Conservation (phyloP, 176 grass and related monocot genomes). For the Juncus inflexus region DNA sequence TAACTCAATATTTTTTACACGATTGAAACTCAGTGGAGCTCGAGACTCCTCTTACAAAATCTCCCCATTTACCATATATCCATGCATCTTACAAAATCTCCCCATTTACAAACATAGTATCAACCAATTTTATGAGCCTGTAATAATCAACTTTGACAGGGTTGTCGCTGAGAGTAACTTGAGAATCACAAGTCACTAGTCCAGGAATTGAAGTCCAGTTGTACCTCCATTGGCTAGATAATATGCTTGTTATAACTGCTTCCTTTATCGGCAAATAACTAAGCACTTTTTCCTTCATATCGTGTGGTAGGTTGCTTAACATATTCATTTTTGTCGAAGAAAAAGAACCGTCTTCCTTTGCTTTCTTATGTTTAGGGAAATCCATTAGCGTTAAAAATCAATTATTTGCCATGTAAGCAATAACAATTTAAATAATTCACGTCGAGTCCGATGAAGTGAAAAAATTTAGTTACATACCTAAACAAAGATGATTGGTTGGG, state of each 20-base stretch:
- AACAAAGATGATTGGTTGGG: no score
- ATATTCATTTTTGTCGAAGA: no score
- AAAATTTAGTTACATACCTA: no score
- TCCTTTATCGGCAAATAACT: conserved; percentile 43
- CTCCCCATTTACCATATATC: no score
- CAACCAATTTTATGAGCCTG: conserved; percentile 16
- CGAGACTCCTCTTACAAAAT: no score
- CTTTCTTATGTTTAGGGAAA: no score
- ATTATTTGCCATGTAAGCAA: no score
- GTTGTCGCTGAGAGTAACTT: conserved; percentile 19
- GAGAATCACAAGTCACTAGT: not conserved
- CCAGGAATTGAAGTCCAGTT: conserved; percentile 43
- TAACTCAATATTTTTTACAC: not conserved
- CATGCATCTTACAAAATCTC: no score
- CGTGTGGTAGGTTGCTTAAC: conserved; percentile 11
- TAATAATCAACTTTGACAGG: not conserved
- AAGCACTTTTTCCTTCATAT: conserved; percentile 45
- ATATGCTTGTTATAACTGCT: conserved; percentile 34
- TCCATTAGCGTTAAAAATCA: no score
- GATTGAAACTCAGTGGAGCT: not conserved
- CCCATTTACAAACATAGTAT: conserved; percentile 7
- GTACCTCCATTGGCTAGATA: conserved; percentile 45
- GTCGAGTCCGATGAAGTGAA: no score
- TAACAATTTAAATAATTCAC: no score
- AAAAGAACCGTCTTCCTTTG: no score